phyloP scores from a whole-genome alignment of 1,284 basidiomycete genomes.

The Melampsora larici-populina region DNA sequence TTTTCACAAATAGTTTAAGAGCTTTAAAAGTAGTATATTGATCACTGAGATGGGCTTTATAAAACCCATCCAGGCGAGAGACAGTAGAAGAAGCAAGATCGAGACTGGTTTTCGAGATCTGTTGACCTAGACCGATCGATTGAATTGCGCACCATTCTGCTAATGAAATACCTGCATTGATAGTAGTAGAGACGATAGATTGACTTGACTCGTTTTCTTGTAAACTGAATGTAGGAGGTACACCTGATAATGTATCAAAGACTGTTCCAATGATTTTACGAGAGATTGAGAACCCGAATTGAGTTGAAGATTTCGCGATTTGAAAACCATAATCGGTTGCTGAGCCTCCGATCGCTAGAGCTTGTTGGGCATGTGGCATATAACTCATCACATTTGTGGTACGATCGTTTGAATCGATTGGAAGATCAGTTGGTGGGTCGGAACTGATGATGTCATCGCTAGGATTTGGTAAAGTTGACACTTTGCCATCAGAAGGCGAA shows the following conservation, averaged over 20 bases:
- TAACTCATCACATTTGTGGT: neutral
- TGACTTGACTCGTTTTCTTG: neutral
- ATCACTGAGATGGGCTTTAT: constrained; percentile 6
- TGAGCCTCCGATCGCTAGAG: constrained; percentile 1
- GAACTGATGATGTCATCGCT: no score
- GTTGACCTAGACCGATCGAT: constrained; percentile 1
- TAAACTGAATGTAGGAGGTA: neutral
- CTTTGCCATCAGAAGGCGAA: no score
- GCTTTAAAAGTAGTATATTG: constrained; percentile 16
- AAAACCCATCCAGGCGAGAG: constrained; percentile 12
- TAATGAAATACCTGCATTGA: constrained; percentile 17
- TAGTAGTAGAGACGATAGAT: neutral
- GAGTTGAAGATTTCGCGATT: constrained; percentile 19
- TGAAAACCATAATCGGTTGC: constrained; percentile 16
- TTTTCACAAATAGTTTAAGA: constrained; percentile 10
- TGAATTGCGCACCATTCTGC: constrained; percentile 16
- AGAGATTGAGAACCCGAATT: constrained; percentile 14
- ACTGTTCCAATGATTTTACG: neutral
- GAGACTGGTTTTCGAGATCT: constrained; percentile 6
- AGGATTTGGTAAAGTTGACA: no score
- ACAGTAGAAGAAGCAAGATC: constrained; percentile 12
- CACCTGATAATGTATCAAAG: constrained; percentile 1
- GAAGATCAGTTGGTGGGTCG: no score
- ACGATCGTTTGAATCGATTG: no score
- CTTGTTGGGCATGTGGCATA: constrained; percentile 1